These are phyloP conservation scores for Dillenia suffruticosa DNA, from an alignment of 164 flowering plant species.

Conservation along the genomic window DNA sequence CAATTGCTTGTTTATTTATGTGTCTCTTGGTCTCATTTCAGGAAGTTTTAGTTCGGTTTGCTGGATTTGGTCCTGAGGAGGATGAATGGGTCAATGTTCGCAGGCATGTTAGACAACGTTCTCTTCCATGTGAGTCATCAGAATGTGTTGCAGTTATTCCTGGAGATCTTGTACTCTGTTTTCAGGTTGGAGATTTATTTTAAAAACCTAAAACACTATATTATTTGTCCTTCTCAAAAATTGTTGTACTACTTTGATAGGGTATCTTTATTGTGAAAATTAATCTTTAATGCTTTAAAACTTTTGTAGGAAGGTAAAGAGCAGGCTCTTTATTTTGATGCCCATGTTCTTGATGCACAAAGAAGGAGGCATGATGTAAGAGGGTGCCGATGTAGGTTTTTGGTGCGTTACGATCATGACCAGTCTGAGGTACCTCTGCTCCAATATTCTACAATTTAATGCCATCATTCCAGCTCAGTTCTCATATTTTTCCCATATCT, in stretches of 20 bases:
- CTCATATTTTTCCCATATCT: neutral
- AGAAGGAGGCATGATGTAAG: conserved; percentile 94
- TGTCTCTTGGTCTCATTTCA: conserved; percentile 17
- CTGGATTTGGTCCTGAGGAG: conserved; percentile 95
- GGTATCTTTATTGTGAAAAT: too few relatives aligned
- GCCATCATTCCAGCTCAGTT: neutral
- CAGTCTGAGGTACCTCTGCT: conserved; percentile 71
- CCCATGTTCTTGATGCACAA: conserved; percentile 96
- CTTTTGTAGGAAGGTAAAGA: conserved; percentile 90
- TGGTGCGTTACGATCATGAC: conserved; percentile 94
- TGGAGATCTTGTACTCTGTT: conserved; percentile 93
- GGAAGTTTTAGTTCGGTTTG: conserved; percentile 91
- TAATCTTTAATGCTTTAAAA: neutral
- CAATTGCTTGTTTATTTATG: neutral
- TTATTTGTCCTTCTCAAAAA: too few relatives aligned
- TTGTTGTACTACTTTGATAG: too few relatives aligned
- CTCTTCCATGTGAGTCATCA: conserved; percentile 96
- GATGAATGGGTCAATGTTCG: conserved; percentile 95
- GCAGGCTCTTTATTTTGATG: conserved; percentile 98
- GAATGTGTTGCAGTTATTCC: conserved; percentile 96
- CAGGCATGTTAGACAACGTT: conserved; percentile 78
- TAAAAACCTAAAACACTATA: too few relatives aligned
- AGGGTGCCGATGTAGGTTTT: conserved; percentile 97
- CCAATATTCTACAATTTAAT: too few relatives aligned
- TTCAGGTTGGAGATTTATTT: conserved; percentile 53